These are phyloP conservation scores for Castanopsis chinensis DNA, from an alignment of 306 rosid genomes.

Conservation along the genomic window DNA sequence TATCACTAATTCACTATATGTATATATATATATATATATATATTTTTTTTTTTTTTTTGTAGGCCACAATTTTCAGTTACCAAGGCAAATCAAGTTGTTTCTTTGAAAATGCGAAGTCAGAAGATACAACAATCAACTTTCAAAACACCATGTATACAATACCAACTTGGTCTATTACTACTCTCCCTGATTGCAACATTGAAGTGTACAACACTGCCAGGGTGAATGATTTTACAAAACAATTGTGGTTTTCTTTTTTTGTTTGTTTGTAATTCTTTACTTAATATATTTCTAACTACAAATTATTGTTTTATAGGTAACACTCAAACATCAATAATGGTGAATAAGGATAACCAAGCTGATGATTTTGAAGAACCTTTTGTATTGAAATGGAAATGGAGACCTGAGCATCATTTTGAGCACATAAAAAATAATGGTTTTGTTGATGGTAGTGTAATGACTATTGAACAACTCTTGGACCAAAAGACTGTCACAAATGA, in stretches of 20 bases:
- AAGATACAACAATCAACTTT: constrained; percentile 18
- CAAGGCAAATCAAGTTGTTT: constrained; percentile 29
- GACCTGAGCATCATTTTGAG: neutral
- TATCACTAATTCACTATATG: no score
- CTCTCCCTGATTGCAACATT: constrained; percentile 19
- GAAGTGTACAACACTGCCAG: constrained; percentile 47
- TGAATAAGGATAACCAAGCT: neutral
- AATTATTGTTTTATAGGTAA: constrained; percentile 17
- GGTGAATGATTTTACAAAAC: neutral
- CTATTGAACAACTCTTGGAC: constrained; percentile 17
- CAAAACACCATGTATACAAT: constrained; percentile 2
- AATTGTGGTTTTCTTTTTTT: neutral
- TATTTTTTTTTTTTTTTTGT: neutral
- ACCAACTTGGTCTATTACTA: constrained; percentile 40
- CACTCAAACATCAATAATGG: constrained; percentile 27
- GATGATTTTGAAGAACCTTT: neutral
- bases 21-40: neutral
- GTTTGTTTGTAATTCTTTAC: no score
- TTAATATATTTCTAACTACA: neutral
- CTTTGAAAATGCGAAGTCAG: constrained; percentile 20
- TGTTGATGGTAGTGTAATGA: neutral
- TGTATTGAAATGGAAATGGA: constrained; percentile 29
- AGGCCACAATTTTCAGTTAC: constrained; percentile 26
- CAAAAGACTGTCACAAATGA: constrained; percentile 35
- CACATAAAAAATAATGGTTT: neutral